Evolutionary conservation across 192 early-diverging fungal genomes (phyloP).

Genomic region (Martensiomyces pterosporus): DNA sequence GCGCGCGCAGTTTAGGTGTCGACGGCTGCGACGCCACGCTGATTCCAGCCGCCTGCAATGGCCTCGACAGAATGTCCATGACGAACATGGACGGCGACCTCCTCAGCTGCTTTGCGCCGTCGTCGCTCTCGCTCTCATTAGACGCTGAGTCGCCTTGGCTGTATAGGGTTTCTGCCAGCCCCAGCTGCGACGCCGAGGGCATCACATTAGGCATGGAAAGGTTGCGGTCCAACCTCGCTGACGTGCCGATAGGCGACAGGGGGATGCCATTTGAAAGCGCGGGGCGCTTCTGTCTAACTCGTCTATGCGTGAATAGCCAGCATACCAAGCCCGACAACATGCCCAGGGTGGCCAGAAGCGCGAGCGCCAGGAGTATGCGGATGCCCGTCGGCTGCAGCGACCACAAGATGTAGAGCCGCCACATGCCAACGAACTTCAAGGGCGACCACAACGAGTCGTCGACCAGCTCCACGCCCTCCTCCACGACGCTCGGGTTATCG

Average conservation of each 20-base stretch:
- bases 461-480: constrained; percentile 7
- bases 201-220: background rate
- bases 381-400: constrained; percentile 12
- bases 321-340: constrained; percentile 5
- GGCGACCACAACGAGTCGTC: constrained; percentile 44
- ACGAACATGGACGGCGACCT: constrained; percentile 21
- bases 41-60: constrained; percentile 1
- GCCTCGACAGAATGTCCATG: constrained; percentile 14
- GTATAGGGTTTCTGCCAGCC: constrained; percentile 2
- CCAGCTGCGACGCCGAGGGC: constrained; percentile 3
- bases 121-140: too few species aligned
- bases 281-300: background rate
- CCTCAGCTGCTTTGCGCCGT: constrained; percentile 1
- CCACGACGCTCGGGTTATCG: background rate
- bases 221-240: background rate
- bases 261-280: background rate
- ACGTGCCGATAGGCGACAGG: background rate
- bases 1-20: background rate
- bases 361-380: background rate
- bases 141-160: background rate
- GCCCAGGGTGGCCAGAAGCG: background rate
- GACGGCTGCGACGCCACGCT: background rate
- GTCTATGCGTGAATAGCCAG: background rate
- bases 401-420: constrained; percentile 26
- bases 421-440: constrained; percentile 19